Evolutionary conservation across 2,329 filamentous ascomycete species (phyloP).

Genomic region (Phialophora tarda): DNA sequence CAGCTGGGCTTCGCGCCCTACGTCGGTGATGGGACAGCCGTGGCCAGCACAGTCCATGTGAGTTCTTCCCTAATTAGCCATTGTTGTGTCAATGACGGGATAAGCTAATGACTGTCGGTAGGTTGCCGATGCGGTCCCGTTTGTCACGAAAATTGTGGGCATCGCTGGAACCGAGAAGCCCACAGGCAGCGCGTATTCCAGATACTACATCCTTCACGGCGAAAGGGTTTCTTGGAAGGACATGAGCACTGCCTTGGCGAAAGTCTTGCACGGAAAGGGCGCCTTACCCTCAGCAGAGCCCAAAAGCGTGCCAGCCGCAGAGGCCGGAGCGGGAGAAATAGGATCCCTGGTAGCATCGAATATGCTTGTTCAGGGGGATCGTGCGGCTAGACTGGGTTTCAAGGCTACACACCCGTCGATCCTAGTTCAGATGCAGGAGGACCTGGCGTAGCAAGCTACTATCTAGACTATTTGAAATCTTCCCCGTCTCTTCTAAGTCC

Average conservation of each 20-base stretch:
- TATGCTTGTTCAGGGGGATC: constrained; percentile 30
- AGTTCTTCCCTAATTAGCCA: neutral
- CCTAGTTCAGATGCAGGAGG: constrained; percentile 18
- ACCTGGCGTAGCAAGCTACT: constrained; percentile 12
- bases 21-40: constrained; percentile 28
- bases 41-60: constrained; percentile 25
- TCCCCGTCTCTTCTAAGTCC: no score
- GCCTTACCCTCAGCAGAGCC: constrained; percentile 22
- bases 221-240: constrained; percentile 31
- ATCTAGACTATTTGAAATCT: neutral
- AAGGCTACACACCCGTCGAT: constrained; percentile 26
- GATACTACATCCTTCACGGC: constrained; percentile 31
- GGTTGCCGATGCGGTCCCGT: constrained; percentile 24
- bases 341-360: constrained; percentile 21
- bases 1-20: constrained; percentile 25
- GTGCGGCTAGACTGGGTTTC: constrained; percentile 27
- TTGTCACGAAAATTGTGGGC: constrained; percentile 30
- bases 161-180: constrained; percentile 28
- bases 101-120: neutral
- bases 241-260: constrained; percentile 19
- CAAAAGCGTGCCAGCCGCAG: constrained; percentile 21
- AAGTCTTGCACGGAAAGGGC: constrained; percentile 26
- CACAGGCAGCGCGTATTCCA: constrained; percentile 23
- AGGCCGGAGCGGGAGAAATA: constrained; percentile 23
- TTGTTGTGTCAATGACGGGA: neutral